phyloP scores from a whole-genome alignment of 2,329 filamentous ascomycete species.

The Zalaria sp. region DNA sequence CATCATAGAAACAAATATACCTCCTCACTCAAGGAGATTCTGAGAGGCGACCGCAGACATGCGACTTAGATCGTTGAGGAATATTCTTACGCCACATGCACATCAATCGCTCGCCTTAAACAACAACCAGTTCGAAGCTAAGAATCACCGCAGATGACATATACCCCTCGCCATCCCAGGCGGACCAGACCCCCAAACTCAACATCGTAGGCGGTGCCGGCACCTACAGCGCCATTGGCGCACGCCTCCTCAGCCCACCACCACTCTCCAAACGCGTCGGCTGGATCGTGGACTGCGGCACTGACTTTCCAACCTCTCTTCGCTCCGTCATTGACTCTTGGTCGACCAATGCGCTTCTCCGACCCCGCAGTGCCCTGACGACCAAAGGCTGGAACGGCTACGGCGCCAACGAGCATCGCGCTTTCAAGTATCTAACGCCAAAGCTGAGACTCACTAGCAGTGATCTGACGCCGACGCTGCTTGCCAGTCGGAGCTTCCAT shows the following conservation, averaged over 20 bases:
- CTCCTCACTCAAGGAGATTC: background rate
- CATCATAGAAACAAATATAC: background rate
- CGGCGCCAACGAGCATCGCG: slow-evolving; percentile 33
- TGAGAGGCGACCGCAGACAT: background rate
- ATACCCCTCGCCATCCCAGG: slow-evolving; percentile 59
- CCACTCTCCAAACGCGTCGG: slow-evolving; percentile 57
- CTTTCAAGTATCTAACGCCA: slow-evolving; percentile 77
- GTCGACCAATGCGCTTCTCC: slow-evolving; percentile 59
- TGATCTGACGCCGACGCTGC: slow-evolving; percentile 51
- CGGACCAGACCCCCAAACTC: slow-evolving; percentile 40
- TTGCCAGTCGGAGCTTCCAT: slow-evolving; percentile 68
- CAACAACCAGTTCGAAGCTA: too few species aligned
- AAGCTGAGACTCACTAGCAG: slow-evolving; percentile 67
- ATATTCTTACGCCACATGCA: too few species aligned
- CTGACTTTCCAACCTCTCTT: slow-evolving; percentile 64
- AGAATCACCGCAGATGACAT: slow-evolving; percentile 58
- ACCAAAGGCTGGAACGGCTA: slow-evolving; percentile 93
- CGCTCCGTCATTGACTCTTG: slow-evolving; percentile 53
- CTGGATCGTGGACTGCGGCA: slow-evolving; percentile 84
- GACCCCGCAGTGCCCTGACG: slow-evolving; percentile 56
- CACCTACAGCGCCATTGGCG: slow-evolving; percentile 74
- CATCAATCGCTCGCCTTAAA: too few species aligned
- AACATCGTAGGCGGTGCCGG: slow-evolving; percentile 83
- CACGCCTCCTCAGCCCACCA: slow-evolving; percentile 73
- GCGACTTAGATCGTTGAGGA: too few species aligned